Evolutionary conservation across 1,284 basidiomycete genomes (phyloP), one percentile per base, ranked within the genome.

Genomic region (Cystobasidium pallidum): DNA sequence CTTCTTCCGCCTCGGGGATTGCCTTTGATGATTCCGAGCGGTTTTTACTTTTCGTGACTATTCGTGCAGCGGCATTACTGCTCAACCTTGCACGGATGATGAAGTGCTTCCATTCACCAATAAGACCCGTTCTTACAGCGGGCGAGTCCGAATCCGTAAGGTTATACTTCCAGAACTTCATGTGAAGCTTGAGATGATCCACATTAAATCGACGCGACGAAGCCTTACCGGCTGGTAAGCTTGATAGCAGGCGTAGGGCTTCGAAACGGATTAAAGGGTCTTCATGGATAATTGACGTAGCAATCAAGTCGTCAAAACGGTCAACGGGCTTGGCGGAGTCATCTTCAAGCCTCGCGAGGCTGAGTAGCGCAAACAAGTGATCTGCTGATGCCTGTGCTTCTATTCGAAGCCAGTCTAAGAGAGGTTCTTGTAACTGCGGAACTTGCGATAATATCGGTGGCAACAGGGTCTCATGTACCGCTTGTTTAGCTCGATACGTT

Each of bases 101-200:
- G 21, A 71, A 63, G 7, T 62, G 57, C 61, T 71, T 71, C 68
- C 68, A 71, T 51, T 32, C 59, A 13, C 68, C 68, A 10, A 71
- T 41, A 11, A 71, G 61, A 54, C 61, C 61, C 19, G 68, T 71
- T 34, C 68, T 39, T 11, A 71, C 59, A 3, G 49, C 45, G 17
- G 68, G 41, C 19, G 68, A 71, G 32, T 64, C 68, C n/a, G 47
- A 63, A 39, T 71, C 68, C 47, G 47, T 36, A 21, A 71, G 59
- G 30, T 57, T 71, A 21, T 71, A 64, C 24, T 39, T 52, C 68
- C 68, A 71, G 45, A 71, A 71, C 36, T 36, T 52, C 8, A 19
- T 58, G 36, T 71, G 47, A 15, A 71, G 49, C 7, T 45, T 39
- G 13, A 71, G 34, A n/a, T 71, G 68, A 6, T 52, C 34, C 15